Percentiles rank a stretch among this genome's conserved stretches.
These are phyloP conservation scores for Populus alba DNA, from an alignment of 345 rosid genomes.

Conservation along the genomic window DNA sequence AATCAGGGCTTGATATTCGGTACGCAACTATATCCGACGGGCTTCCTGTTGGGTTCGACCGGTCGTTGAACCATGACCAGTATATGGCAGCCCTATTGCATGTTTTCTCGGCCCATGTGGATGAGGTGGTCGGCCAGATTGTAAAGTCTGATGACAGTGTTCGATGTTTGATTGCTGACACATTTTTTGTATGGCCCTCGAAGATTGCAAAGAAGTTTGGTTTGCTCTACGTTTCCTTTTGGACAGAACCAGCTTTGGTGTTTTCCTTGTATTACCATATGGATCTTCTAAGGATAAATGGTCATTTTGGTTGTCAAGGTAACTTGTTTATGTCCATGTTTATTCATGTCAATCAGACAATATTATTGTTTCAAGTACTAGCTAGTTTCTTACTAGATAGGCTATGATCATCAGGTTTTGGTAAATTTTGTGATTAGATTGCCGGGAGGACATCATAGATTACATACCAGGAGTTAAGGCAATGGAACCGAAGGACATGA, in stretches of 20 bases:
- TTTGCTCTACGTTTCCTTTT: constrained; percentile 62
- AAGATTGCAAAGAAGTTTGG: constrained; percentile 57
- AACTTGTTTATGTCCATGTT: neutral
- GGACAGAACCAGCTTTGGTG: constrained; percentile 85
- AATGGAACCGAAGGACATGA: constrained; percentile 57
- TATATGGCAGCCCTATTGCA: constrained; percentile 48
- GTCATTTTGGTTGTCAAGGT: constrained; percentile 70
- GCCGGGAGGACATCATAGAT: constrained; percentile 48
- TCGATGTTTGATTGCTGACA: constrained; percentile 63
- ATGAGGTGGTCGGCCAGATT: constrained; percentile 46
- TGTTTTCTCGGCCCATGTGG: constrained; percentile 62
- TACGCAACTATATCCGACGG: constrained; percentile 76
- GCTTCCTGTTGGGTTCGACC: constrained; percentile 58
- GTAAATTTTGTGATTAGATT: constrained; percentile 30
- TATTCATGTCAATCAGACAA: neutral
- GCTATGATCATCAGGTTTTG: neutral
- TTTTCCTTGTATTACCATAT: constrained; percentile 60
- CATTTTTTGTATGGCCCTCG: constrained; percentile 74
- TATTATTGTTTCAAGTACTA: neutral
- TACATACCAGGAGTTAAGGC: constrained; percentile 74
- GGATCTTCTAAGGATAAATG: constrained; percentile 62
- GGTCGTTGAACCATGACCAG: constrained; percentile 74
- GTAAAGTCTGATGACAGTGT: constrained; percentile 34
- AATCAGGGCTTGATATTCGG: constrained; percentile 64
- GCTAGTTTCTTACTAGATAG: neutral